A percentile compares a stretch with the other conserved stretches of the same genome.
phyloP scores from a whole-genome alignment of 176 grass and related monocot species.

The Pharus latifolius region DNA sequence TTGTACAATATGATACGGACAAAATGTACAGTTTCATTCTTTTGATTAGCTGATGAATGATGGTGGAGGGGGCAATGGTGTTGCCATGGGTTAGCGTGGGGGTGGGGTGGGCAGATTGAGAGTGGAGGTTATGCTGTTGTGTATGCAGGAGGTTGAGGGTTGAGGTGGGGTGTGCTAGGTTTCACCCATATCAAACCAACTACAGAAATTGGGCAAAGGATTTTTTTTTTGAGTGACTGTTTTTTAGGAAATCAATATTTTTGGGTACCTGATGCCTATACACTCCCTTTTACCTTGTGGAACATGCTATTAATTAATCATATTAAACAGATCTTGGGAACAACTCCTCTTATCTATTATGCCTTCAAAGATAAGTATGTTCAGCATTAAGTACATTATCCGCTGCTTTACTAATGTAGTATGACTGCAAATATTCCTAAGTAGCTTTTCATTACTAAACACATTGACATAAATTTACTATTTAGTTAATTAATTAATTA shows the following conservation, averaged over 20 bases:
- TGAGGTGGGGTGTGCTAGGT: neutral
- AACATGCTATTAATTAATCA: neutral
- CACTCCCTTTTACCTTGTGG: neutral
- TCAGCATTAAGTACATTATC: neutral
- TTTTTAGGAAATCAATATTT: neutral
- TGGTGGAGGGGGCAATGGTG: no score
- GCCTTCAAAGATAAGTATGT: neutral
- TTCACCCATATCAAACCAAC: neutral
- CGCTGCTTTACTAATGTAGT: neutral
- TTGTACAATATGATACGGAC: no score
- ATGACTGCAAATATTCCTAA: neutral
- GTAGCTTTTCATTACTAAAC: neutral
- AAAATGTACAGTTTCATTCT: no score
- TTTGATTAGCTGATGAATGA: no score
- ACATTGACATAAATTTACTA: no score
- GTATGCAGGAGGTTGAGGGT: no score
- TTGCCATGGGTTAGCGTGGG: no score
- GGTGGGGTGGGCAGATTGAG: no score
- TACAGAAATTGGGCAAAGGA: neutral
- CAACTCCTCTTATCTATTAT: neutral
- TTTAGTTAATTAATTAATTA: no score
- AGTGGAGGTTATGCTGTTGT: no score
- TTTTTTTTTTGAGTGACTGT: neutral
- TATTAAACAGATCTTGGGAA: neutral
- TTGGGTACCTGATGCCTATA: neutral